A percentile compares a stretch with the other conserved stretches of the same genome.
Evolutionary conservation across 305 asterid species (phyloP).

Genomic region (Salvia sclarea): DNA sequence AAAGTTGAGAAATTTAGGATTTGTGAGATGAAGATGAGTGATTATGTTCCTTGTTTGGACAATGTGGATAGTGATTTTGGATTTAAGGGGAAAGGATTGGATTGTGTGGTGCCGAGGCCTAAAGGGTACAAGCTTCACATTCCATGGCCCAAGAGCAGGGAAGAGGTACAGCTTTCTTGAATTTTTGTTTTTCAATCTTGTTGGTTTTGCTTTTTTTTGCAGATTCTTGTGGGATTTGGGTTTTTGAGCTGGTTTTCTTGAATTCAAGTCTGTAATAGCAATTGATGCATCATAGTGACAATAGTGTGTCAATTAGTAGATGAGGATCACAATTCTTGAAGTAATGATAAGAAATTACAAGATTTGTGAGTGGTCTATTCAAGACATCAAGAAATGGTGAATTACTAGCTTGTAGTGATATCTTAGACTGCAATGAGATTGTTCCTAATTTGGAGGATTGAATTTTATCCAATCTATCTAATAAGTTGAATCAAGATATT

Average conservation of each 20-base stretch:
- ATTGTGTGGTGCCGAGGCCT: slow-evolving; percentile 69
- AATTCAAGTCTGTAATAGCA: neutral
- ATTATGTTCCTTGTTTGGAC: slow-evolving; percentile 57
- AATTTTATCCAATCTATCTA: neutral
- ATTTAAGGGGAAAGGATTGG: slow-evolving; percentile 44
- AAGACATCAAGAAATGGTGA: slow-evolving; percentile 7
- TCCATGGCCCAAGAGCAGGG: slow-evolving; percentile 73
- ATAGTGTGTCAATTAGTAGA: neutral
- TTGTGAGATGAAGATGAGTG: slow-evolving; percentile 51
- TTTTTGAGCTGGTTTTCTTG: slow-evolving; percentile 14
- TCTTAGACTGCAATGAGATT: neutral
- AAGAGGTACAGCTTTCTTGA: slow-evolving; percentile 48
- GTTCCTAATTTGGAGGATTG: slow-evolving; percentile 5
- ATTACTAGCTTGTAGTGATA: neutral
- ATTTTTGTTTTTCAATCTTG: neutral
- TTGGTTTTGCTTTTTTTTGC: neutral
- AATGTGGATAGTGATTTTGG: slow-evolving; percentile 38
- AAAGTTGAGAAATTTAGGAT: slow-evolving; percentile 50
- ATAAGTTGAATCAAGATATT: neutral
- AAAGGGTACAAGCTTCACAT: slow-evolving; percentile 57
- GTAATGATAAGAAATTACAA: neutral
- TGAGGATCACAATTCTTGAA: slow-evolving; percentile 18
- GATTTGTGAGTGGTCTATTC: neutral
- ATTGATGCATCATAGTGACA: neutral
- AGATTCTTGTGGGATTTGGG: neutral